These are phyloP conservation scores for Dendrobium huoshanense DNA, from an alignment of 106 monocot genomes.

Conservation along the genomic window DNA sequence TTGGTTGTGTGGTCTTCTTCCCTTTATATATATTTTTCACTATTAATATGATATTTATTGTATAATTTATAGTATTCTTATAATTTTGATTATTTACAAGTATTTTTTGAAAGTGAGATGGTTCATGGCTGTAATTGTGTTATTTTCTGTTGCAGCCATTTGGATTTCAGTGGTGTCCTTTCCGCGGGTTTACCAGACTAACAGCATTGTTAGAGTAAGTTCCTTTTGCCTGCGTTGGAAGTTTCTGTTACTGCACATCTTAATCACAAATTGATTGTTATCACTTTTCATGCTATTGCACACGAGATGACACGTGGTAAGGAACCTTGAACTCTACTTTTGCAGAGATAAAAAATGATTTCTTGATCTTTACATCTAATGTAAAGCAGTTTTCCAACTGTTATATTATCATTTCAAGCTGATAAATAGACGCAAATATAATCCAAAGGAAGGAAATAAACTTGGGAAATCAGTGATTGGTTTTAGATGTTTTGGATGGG, in stretches of 20 bases:
- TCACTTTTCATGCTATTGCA: not conserved
- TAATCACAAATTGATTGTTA: not conserved
- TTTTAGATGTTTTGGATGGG: no score
- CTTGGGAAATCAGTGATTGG: no score
- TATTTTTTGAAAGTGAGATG: not conserved
- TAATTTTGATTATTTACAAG: not conserved
- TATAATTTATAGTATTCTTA: not conserved
- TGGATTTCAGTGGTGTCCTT: slow-evolving; percentile 11
- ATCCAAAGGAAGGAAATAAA: no score
- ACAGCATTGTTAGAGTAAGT: slow-evolving; percentile 6
- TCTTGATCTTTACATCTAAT: not conserved
- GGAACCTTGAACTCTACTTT: not conserved
- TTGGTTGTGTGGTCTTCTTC: not conserved
- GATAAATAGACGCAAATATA: no score
- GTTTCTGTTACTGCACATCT: not conserved
- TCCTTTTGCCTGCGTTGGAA: not conserved
- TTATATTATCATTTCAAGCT: no score
- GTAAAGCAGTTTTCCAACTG: not conserved
- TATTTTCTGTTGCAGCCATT: slow-evolving; percentile 4
- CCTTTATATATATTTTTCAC: not conserved
- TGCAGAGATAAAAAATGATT: not conserved
- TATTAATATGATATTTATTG: not conserved
- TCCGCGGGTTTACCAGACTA: not conserved
- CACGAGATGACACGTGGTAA: not conserved
- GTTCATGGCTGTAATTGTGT: not conserved